A percentile compares a stretch with the other conserved stretches of the same genome.
phyloP scores from a whole-genome alignment of 345 rosid genomes.

The Cardiospermum halicacabum region DNA sequence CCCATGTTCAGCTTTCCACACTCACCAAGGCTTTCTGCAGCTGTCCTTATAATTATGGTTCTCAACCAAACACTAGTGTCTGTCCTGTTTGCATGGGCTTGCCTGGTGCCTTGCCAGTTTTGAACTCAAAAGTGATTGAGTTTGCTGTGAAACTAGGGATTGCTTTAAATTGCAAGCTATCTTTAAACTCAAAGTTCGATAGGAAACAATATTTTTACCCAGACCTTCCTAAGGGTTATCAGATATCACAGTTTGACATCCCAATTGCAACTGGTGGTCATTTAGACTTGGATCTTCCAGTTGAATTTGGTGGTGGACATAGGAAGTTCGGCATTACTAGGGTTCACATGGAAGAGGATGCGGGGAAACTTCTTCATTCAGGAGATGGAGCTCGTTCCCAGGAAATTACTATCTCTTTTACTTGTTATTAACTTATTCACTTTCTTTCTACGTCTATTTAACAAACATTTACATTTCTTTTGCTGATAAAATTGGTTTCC shows the following conservation, averaged over 20 bases:
- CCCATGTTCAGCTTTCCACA: conserved; percentile 90
- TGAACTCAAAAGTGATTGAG: conserved; percentile 81
- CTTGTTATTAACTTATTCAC: neutral
- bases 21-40: conserved; percentile 82
- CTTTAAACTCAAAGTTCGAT: conserved; percentile 80
- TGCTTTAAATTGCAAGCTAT: conserved; percentile 80
- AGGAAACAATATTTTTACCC: conserved; percentile 98
- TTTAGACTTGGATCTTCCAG: conserved; percentile 77
- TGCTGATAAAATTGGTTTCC: conserved; percentile 11
- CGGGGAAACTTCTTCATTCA: conserved; percentile 84
- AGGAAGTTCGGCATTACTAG: conserved; percentile 86
- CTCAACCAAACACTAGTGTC: conserved; percentile 61
- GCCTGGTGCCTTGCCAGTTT: conserved; percentile 91
- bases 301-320: conserved; percentile 92
- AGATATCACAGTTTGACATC: conserved; percentile 92
- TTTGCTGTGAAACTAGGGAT: conserved; percentile 79
- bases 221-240: conserved; percentile 96
- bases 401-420: conserved; percentile 31
- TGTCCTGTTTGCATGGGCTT: conserved; percentile 96
- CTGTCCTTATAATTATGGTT: conserved; percentile 83
- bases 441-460: neutral
- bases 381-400: conserved; percentile 74
- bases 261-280: conserved; percentile 78
- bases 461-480: neutral
- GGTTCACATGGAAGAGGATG: conserved; percentile 99